Evolutionary conservation across 2,329 filamentous ascomycete species (phyloP).

Genomic region (Arthroderma sp.): DNA sequence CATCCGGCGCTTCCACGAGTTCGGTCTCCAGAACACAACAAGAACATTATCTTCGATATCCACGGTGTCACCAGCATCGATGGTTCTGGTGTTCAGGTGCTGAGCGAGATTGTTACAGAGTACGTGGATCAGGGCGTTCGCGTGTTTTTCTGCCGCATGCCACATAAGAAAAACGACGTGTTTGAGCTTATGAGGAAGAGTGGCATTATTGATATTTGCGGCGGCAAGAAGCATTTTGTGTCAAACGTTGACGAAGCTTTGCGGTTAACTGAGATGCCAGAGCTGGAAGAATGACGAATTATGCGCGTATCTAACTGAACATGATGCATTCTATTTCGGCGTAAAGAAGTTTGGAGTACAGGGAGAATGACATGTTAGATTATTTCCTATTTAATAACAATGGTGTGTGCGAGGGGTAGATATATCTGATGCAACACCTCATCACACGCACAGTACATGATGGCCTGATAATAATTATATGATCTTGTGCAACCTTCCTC

Average conservation of each 20-base stretch:
- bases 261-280: constrained; percentile 62
- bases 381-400: too few species aligned
- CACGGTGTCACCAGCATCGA: constrained; percentile 95
- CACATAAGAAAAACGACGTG: constrained; percentile 40
- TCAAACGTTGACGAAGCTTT: constrained; percentile 73
- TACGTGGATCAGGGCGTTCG: constrained; percentile 64
- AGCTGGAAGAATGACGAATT: constrained; percentile 17
- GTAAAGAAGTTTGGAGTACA: too few species aligned
- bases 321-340: too few species aligned
- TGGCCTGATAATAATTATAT: too few species aligned
- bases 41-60: constrained; percentile 91
- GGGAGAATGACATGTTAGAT: too few species aligned
- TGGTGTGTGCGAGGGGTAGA: too few species aligned
- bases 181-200: constrained; percentile 61
- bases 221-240: constrained; percentile 67
- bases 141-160: constrained; percentile 43
- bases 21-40: constrained; percentile 64
- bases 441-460: too few species aligned
- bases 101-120: constrained; percentile 71
- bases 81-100: constrained; percentile 80
- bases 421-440: too few species aligned
- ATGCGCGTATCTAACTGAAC: too few species aligned
- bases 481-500: too few species aligned
- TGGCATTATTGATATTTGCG: constrained; percentile 73
- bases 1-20: constrained; percentile 80